Conservation (phyloP, 1,284 basidiomycete genomes). For the Termitomyces sp. region DNA sequence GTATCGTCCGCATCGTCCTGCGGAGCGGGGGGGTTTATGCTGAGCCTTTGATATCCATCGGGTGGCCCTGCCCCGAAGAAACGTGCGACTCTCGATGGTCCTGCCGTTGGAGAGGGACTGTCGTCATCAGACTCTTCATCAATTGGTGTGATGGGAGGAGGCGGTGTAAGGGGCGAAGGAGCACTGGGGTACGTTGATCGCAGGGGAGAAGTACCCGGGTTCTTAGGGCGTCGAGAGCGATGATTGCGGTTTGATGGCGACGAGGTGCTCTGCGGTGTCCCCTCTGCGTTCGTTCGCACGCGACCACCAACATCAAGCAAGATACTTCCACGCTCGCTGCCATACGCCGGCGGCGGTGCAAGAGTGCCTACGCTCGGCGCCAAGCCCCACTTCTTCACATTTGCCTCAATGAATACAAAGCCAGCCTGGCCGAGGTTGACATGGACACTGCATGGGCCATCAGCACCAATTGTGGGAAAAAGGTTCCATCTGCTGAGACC, state of each 20-base stretch:
- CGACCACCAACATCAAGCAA: conserved; percentile 83
- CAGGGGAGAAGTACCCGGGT: conserved; percentile 51
- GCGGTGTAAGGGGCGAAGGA: conserved; percentile 51
- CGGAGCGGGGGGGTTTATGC: conserved; percentile 6
- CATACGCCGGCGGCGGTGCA: conserved; percentile 93
- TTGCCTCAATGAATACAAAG: conserved; percentile 97
- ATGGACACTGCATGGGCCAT: conserved; percentile 91
- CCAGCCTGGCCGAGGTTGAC: conserved; percentile 95
- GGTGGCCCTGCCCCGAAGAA: conserved; percentile 12
- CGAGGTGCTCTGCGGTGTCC: conserved; percentile 38
- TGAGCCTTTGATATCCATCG: conserved; percentile 20
- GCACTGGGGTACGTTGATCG: conserved; percentile 38
- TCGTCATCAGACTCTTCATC: conserved; percentile 49
- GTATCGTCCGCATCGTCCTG: conserved; percentile 13
- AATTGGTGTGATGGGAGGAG: conserved; percentile 76
- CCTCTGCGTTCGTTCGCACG: conserved; percentile 38
- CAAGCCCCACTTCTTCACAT: conserved; percentile 97
- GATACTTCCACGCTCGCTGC: conserved; percentile 90
- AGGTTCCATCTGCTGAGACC: conserved; percentile 87
- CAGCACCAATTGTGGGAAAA: conserved; percentile 92
- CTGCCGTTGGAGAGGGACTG: conserved; percentile 24
- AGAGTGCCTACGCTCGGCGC: conserved; percentile 93
- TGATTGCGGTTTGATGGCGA: conserved; percentile 54
- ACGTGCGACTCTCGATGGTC: conserved; percentile 42
- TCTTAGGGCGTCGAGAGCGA: conserved; percentile 51